A percentile compares a stretch with the other conserved stretches of the same genome.
These are phyloP conservation scores for Marchantia polymorpha DNA, from an alignment of 225 moss, liverwort and hornwort species.

Conservation along the genomic window DNA sequence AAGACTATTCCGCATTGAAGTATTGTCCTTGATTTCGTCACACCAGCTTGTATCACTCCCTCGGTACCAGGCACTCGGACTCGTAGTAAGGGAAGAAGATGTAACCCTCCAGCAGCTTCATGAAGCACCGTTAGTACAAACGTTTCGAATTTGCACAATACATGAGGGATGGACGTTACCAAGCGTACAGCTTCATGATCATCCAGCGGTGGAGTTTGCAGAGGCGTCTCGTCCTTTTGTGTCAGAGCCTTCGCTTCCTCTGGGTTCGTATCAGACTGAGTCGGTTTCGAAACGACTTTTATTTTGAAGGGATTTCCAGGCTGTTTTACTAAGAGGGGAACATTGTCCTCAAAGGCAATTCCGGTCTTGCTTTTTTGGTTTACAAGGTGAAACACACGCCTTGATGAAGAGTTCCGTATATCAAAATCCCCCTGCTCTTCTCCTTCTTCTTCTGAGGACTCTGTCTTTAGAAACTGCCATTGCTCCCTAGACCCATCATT, in stretches of 20 bases:
- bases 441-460: conserved; percentile 52
- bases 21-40: conserved; percentile 73
- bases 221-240: conserved; percentile 17
- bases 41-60: conserved; percentile 75
- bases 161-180: conserved; percentile 74
- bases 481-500: conserved; percentile 79
- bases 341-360: conserved; percentile 72
- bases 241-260: conserved; percentile 15
- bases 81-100: conserved; percentile 79
- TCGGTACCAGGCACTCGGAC: conserved; percentile 65
- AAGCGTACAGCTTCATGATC: conserved; percentile 60
- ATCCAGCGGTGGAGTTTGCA: conserved; percentile 26
- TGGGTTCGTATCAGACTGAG: conserved; percentile 12
- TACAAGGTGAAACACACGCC: conserved; percentile 67
- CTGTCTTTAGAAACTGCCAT: conserved; percentile 69
- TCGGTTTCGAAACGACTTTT: conserved; percentile 63
- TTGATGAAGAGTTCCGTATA: conserved; percentile 42
- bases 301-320: conserved; percentile 95
- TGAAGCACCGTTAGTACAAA: conserved; percentile 75
- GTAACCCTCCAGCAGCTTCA: conserved; percentile 87
- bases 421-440: conserved; percentile 65
- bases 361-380: conserved; percentile 88
- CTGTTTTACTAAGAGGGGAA: conserved; percentile 73
- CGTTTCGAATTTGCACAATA: conserved; percentile 65
- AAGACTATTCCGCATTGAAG: conserved; percentile 74